Percentiles rank a stretch among this genome's conserved stretches.
phyloP scores from a whole-genome alignment of 257 asterid species.

The Leptodermis oblonga region DNA sequence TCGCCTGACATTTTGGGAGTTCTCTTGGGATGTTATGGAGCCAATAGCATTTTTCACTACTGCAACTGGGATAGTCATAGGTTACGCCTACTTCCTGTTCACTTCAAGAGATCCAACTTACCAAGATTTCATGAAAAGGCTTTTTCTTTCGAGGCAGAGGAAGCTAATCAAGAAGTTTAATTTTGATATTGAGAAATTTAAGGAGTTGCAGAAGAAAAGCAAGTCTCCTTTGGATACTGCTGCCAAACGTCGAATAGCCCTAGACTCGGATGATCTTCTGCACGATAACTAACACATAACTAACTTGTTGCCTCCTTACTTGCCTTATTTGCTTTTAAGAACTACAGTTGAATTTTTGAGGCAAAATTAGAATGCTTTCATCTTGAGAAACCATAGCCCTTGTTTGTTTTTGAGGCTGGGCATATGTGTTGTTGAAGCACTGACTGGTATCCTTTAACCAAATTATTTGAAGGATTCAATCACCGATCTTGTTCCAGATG shows the following conservation, averaged over 20 bases:
- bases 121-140: constrained; percentile 76
- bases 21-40: constrained; percentile 98
- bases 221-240: constrained; percentile 41
- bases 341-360: neutral
- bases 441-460: constrained; percentile 10
- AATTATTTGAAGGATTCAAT: neutral
- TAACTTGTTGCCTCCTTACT: neutral
- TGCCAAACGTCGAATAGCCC: constrained; percentile 48
- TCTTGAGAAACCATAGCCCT: neutral
- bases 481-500: constrained; percentile 6
- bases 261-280: constrained; percentile 57
- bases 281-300: constrained; percentile 36
- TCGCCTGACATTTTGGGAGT: constrained; percentile 94
- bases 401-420: neutral
- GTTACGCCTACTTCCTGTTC: constrained; percentile 77
- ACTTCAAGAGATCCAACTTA: constrained; percentile 87
- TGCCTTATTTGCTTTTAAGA: neutral
- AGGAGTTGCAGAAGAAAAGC: constrained; percentile 69
- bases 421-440: neutral
- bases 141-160: constrained; percentile 81
- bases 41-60: constrained; percentile 85
- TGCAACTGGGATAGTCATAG: constrained; percentile 64
- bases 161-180: constrained; percentile 61
- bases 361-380: neutral
- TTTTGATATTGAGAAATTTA: constrained; percentile 66